Evolutionary conservation across 2,329 filamentous ascomycete genomes (phyloP).

Genomic region (Cladosporium sp.): DNA sequence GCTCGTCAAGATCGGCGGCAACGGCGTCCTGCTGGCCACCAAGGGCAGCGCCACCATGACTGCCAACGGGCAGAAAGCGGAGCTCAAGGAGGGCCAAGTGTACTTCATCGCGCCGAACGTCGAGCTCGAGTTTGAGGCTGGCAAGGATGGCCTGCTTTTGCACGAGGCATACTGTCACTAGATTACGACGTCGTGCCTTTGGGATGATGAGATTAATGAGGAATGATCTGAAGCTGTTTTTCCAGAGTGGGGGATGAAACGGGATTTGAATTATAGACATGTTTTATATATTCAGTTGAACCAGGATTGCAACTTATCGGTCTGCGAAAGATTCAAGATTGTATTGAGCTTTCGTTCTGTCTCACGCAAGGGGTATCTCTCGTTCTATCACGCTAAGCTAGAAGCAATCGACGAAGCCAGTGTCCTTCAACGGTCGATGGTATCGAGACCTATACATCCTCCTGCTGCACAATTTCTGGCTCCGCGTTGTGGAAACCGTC

Average conservation of each 20-base stretch:
- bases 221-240: background rate
- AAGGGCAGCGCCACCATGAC: slow-evolving; percentile 59
- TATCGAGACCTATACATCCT: background rate
- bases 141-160: slow-evolving; percentile 41
- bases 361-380: background rate
- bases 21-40: slow-evolving; percentile 64
- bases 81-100: slow-evolving; percentile 62
- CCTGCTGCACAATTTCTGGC: slow-evolving; percentile 3
- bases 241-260: background rate
- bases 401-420: background rate
- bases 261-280: background rate
- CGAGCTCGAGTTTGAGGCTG: slow-evolving; percentile 48
- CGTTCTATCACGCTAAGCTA: background rate
- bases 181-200: background rate
- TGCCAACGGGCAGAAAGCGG: slow-evolving; percentile 53
- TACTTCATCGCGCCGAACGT: slow-evolving; percentile 65
- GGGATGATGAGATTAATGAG: slow-evolving; percentile 2
- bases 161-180: slow-evolving; percentile 52
- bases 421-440: background rate
- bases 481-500: background rate
- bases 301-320: background rate
- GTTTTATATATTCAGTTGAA: background rate
- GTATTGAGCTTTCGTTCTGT: background rate
- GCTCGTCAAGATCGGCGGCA: slow-evolving; percentile 57
- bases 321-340: background rate